Evolutionary conservation across 805 yeast species (phyloP), one percentile per base, ranked within the genome.

Genomic region (Cyberlindnera maritima): DNA sequence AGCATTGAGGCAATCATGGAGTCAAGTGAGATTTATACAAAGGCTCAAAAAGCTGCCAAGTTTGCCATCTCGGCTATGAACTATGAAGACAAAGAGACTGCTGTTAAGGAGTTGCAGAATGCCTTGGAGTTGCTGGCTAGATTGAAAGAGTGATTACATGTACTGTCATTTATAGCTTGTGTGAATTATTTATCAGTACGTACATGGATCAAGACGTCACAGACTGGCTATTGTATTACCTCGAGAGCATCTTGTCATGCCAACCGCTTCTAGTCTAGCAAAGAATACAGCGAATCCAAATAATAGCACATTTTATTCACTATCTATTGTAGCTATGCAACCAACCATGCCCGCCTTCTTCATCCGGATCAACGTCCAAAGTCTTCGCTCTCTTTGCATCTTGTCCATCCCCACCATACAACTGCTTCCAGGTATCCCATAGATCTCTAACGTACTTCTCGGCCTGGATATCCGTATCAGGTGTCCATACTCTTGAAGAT

Each of bases 31-130:
- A 68, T 73, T 39, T 80, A 85, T 18, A 60, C 79, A 10, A 70
- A 75, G 55, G 79, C 83, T 1, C 92, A 85, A 58, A 84, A 80
- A 55, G 76, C 74, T 49, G 86, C 91, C 28, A 84, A 80, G 60
- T 86, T 81, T 61, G 92, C 90, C 2, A 80, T 85, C 7, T 82
- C 89, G 47, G 94, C 95, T 0, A 70, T 86, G 60, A 85, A 85
- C 59, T 86, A 85, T 61, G 92, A 86, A 51, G 95, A 86, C 56
- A 66, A 78, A 31, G 73, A 62, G 3, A 86, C 92, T 0, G 92
- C 92, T 2, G 79, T 80, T 37, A 69, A 67, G 32, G 88, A 86
- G 59, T 64, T 86, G 39, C 62, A 66, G 15, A 61, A 69, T 21
- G 89, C 89, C 0, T 62, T 85, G 36, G 73, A 70, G 17, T 55